Evolutionary conservation across 1,284 basidiomycete species (phyloP).

Genomic region (Ustilago nuda): DNA sequence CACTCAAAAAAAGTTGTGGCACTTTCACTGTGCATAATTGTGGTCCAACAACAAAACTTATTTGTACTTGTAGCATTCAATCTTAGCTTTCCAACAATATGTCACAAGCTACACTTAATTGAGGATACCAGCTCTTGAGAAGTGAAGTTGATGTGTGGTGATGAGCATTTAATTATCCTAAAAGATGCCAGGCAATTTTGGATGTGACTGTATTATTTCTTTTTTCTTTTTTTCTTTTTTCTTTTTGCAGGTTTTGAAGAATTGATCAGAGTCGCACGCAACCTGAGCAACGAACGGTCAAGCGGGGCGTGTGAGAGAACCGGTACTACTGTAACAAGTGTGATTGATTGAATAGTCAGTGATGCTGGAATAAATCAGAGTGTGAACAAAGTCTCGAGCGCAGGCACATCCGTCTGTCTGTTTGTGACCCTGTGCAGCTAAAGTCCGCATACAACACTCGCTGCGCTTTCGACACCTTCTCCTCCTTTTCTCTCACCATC

Average conservation of each 20-base stretch:
- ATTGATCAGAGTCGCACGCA: conserved; percentile 8
- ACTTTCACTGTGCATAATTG: too few species aligned
- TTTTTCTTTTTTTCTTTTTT: background rate
- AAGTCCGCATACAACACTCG: background rate
- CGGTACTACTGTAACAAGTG: conserved; percentile 1
- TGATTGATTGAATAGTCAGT: background rate
- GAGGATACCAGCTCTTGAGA: too few species aligned
- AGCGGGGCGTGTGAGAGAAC: conserved; percentile 5
- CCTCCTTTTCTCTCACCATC: background rate
- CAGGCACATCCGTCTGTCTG: background rate
- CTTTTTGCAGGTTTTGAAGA: conserved; percentile 9
- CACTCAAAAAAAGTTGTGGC: too few species aligned
- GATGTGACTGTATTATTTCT: background rate
- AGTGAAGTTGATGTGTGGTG: too few species aligned
- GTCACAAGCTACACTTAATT: too few species aligned
- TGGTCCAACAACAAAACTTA: too few species aligned
- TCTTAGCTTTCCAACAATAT: too few species aligned
- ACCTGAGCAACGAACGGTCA: background rate
- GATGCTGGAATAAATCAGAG: background rate
- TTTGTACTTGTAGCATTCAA: too few species aligned
- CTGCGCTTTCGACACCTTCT: background rate
- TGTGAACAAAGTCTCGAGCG: conserved; percentile 24
- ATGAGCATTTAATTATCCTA: too few species aligned
- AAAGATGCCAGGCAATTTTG: too few species aligned
- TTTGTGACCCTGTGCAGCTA: background rate